These are phyloP conservation scores for Paratrypanosoma confusum DNA, from an alignment of 208 protist genomes.

Conservation along the genomic window DNA sequence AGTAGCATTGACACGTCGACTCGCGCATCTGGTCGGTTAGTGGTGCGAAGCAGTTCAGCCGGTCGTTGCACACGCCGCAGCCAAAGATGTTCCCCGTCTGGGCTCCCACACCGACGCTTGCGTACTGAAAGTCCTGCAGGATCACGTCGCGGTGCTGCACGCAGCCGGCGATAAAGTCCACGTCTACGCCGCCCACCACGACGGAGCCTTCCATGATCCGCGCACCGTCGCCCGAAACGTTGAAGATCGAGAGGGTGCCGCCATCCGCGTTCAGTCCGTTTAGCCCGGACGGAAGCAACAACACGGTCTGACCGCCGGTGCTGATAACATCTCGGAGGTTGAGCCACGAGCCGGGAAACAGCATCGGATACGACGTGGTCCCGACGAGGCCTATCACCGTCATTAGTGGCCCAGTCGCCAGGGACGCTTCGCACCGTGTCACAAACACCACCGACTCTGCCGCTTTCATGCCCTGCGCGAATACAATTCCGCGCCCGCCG, in stretches of 20 bases:
- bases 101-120: constrained; percentile 1
- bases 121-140: background rate
- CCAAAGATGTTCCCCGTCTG: background rate
- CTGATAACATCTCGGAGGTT: constrained; percentile 2
- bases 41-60: constrained; percentile 3
- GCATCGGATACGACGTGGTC: too few species aligned
- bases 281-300: background rate
- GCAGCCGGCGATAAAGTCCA: constrained; percentile 4
- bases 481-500: background rate
- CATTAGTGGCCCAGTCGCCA: background rate
- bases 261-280: background rate
- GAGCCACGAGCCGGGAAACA: constrained; percentile 3
- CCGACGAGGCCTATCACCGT: background rate
- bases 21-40: background rate
- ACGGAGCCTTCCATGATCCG: constrained; percentile 3
- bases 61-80: constrained; percentile 1
- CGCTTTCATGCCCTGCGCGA: background rate
- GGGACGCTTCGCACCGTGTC: background rate
- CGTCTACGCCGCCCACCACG: background rate
- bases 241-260: constrained; percentile 4
- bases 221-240: background rate
- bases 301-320: constrained; percentile 1
- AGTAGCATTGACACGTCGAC: constrained; percentile 3
- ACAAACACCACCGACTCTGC: constrained; percentile 2
- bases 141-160: constrained; percentile 1